phyloP scores from a whole-genome alignment of 2,329 filamentous ascomycete species.

The Diaporthe sp. region DNA sequence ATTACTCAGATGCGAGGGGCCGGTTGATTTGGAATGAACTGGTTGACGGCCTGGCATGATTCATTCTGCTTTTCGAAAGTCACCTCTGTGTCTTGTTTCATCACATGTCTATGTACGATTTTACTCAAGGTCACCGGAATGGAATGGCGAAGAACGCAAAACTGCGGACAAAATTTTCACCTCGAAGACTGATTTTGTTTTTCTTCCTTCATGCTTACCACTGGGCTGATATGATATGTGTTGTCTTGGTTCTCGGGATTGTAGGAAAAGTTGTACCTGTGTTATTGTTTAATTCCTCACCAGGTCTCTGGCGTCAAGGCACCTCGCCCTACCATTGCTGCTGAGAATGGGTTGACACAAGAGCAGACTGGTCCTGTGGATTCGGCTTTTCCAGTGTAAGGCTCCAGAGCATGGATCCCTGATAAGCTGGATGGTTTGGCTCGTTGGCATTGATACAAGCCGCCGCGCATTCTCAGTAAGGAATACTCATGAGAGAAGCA shows the following conservation, averaged over 20 bases:
- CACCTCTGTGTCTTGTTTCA: slow-evolving; percentile 36
- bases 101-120: slow-evolving; percentile 37
- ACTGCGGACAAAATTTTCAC: slow-evolving; percentile 30
- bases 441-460: not conserved
- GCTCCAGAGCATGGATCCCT: not conserved
- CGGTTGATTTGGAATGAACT: slow-evolving; percentile 22
- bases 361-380: not conserved
- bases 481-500: not conserved
- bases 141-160: slow-evolving; percentile 34
- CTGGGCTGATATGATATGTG: not conserved
- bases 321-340: not conserved
- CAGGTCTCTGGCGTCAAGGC: not conserved
- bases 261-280: slow-evolving; percentile 1
- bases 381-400: too few relatives aligned
- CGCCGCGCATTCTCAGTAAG: too few relatives aligned
- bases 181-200: not conserved
- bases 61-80: slow-evolving; percentile 31
- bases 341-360: not conserved
- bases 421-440: not conserved
- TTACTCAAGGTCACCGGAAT: slow-evolving; percentile 34
- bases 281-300: not conserved
- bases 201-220: not conserved
- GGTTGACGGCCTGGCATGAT: slow-evolving; percentile 29
- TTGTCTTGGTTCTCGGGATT: slow-evolving; percentile 7
- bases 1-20: slow-evolving; percentile 1